Evolutionary conservation across 2,329 filamentous ascomycete species (phyloP), one percentile per base, ranked within the genome.

Genomic region (Parastagonospora avenae): DNA sequence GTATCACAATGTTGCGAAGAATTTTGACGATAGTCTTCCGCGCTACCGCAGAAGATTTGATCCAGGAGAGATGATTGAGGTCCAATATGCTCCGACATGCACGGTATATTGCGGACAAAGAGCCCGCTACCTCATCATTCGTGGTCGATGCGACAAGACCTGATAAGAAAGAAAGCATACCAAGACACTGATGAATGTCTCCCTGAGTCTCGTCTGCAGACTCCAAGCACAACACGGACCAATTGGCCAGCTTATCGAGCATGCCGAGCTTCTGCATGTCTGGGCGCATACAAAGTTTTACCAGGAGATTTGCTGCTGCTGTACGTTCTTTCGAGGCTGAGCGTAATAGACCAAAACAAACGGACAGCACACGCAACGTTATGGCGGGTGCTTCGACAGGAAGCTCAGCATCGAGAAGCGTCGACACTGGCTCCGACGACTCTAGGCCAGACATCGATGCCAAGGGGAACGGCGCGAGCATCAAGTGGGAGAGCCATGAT

Each of bases 261-360:
- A 97, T 77, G 0, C 88, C 86, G 8, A 92, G 76, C 43, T 83
- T 78, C 73, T 93, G 90, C 91, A 97, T 96, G 70, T 99, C 94
- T 40, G 85, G 85, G 12, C 94, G 85, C 70, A 92, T 85, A n/a
- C 87, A 85, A 39, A 97, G 79, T 39, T 92, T 84, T 14, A 96
- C 90, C 7, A 99, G 79, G 19, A 97, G 79, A 2, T 85, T 81
- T 52, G 88, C 91, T n/a, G 94, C 92, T 8, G 92, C 91, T 73
- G 94, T 91, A 50, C 90, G 85, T 68, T 97, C 93, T 64, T 96
- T 97, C 0, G 92, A 91, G 0, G 93, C 82, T 1, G 84, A 85
- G 5, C 83, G 78, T 12, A 97, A 81, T 66, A 91, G 90, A 49
- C 83, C 81, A 46, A 91, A 77, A 6, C 87, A 90, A 24, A 96